Evolutionary conservation across 2,329 filamentous ascomycete species (phyloP).

Genomic region (Penicillium sclerotiorum): DNA sequence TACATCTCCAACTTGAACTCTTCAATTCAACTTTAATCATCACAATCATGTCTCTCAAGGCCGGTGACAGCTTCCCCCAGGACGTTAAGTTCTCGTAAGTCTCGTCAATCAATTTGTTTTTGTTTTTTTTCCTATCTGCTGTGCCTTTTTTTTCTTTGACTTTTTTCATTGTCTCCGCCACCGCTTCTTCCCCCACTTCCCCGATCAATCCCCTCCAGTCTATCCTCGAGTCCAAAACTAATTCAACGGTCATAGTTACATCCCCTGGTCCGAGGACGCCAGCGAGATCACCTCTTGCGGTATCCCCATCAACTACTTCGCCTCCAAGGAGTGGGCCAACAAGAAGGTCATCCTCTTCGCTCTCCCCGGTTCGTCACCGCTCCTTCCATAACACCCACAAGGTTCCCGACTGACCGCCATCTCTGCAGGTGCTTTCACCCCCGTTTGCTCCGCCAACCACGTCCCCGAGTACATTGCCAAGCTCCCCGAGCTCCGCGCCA

Average conservation of each 20-base stretch:
- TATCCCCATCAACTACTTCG: conserved; percentile 74
- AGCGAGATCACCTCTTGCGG: conserved; percentile 74
- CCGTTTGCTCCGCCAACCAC: conserved; percentile 80
- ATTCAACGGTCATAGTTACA: conserved; percentile 58
- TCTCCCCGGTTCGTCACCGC: conserved; percentile 58
- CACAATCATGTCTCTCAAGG: conserved; percentile 64
- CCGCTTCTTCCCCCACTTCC: neutral
- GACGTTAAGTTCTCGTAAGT: conserved; percentile 75
- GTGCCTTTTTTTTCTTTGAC: too few species aligned
- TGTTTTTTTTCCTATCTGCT: neutral
- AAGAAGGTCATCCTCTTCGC: conserved; percentile 73
- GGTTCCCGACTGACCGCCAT: conserved; percentile 22
- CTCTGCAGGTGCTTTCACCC: conserved; percentile 72
- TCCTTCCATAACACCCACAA: conserved; percentile 8
- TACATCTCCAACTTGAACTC: conserved; percentile 7
- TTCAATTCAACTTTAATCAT: conserved; percentile 9
- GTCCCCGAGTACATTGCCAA: conserved; percentile 78
- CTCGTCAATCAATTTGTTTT: neutral
- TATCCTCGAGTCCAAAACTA: conserved; percentile 4
- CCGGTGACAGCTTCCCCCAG: conserved; percentile 80
- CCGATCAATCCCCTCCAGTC: neutral
- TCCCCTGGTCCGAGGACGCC: conserved; percentile 72
- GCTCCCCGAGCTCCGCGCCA: conserved; percentile 69
- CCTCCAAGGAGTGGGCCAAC: conserved; percentile 72
- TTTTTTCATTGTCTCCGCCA: too few species aligned